Percentiles rank a stretch among this genome's conserved stretches.
phyloP scores from a whole-genome alignment of 768 basidiomycete species.

The Mycena polygramma region DNA sequence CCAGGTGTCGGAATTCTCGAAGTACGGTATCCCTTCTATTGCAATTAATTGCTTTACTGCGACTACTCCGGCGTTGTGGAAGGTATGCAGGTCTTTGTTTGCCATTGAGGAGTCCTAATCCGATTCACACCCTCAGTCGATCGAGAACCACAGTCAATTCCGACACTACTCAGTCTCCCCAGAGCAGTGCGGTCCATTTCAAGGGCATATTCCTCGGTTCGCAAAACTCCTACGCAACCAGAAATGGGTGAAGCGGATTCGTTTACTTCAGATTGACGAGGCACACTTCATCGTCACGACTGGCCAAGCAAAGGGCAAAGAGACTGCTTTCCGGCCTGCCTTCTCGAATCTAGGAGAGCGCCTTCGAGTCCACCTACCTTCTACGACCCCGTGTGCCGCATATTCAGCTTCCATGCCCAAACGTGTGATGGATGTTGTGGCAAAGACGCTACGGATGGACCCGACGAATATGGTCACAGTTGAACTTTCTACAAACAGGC shows the following conservation, averaged over 20 bases:
- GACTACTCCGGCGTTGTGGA: neutral
- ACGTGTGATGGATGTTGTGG: neutral
- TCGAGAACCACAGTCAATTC: constrained; percentile 1
- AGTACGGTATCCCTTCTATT: constrained; percentile 37
- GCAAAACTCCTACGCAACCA: neutral
- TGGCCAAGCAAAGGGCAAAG: constrained; percentile 11
- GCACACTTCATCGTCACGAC: constrained; percentile 36
- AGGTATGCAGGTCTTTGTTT: neutral
- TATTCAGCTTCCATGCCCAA: constrained; percentile 8
- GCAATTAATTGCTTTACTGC: constrained; percentile 42
- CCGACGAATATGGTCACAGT: neutral
- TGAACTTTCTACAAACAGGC: neutral
- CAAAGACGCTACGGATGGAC: neutral
- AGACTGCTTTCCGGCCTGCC: neutral
- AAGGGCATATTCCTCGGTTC: constrained; percentile 35
- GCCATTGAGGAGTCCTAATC: neutral
- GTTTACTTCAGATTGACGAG: constrained; percentile 34
- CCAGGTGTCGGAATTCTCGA: constrained; percentile 36
- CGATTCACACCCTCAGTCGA: neutral
- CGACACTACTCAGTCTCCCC: constrained; percentile 25
- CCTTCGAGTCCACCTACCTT: constrained; percentile 1
- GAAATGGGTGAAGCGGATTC: constrained; percentile 12
- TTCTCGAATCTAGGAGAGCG: constrained; percentile 8
- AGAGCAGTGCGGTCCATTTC: constrained; percentile 30
- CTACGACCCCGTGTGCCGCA: neutral